phyloP scores from a whole-genome alignment of 176 grass and related monocot species.

The Rhynchospora breviuscula region DNA sequence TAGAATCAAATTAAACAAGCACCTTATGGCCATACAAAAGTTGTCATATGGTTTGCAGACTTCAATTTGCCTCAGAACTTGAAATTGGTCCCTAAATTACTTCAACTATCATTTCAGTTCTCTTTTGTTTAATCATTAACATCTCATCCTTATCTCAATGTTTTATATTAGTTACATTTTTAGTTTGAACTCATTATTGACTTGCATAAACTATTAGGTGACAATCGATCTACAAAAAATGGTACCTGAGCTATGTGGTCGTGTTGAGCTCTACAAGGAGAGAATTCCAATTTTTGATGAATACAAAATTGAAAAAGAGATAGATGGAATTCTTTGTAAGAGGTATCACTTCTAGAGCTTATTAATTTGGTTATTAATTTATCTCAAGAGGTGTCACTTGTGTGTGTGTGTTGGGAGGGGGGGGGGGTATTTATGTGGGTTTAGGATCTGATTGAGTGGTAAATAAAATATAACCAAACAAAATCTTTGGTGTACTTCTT shows the following conservation, averaged over 20 bases:
- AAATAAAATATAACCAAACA: not conserved
- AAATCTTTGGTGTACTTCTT: not conserved
- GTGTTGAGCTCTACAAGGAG: conserved; percentile 80
- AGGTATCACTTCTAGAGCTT: conserved; percentile 34
- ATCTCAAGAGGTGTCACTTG: not conserved
- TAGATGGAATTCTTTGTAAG: conserved; percentile 83
- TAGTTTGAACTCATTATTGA: not conserved
- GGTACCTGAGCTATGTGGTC: conserved; percentile 76
- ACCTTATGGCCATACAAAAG: not conserved
- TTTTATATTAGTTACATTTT: not conserved
- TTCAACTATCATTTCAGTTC: not conserved
- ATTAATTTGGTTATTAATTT: no score
- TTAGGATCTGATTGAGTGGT: not conserved
- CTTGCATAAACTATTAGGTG: conserved; percentile 42
- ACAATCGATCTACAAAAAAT: conserved; percentile 87
- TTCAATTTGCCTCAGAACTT: no score
- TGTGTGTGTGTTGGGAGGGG: not conserved
- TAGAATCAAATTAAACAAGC: not conserved
- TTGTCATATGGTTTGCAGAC: not conserved
- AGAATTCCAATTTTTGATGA: conserved; percentile 89
- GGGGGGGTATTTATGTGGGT: not conserved
- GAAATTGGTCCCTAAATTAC: no score
- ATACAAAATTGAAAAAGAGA: conserved; percentile 92
- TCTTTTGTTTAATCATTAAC: not conserved
- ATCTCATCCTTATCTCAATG: not conserved